Evolutionary conservation across 305 asterid genomes (phyloP), one percentile per base, ranked within the genome.

Genomic region (Rubia occidens): DNA sequence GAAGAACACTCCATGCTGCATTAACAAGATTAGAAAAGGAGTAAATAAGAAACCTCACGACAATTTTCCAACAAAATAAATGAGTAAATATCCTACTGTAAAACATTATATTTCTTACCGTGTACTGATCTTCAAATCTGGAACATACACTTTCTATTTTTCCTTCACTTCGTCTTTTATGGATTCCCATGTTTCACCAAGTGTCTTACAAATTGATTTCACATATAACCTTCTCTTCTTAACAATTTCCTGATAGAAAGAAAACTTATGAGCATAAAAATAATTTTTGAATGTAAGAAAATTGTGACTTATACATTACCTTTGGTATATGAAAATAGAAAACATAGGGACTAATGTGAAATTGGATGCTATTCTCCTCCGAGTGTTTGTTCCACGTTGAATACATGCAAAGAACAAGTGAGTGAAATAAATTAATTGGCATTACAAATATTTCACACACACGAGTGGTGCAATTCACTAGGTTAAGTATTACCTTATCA

Each of bases 301-400:
- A 32, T 32, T 32, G 35, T 32, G 35, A 32, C 35, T 32, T 32
- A 32, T 32, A 29, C 32, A 29, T 29, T 29, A 29, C 99, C 97
- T 95, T 88, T 73, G 76, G 65, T 66, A 95, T 77, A 63, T 87
- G 95, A 77, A 95, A 89, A 82, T 89, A 90, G 71, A 95, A 86
- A 65, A 75, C 80, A 96, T 96, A 87, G 15, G 94, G 87, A 77
- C 87, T 81, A 42, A 11, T 49, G 47, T 65, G 80, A 64, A 71
- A 71, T 66, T 71, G 75, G 74, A 72, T 67, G 66, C 78, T 26
- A 51, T 80, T 77, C 78, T 71, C 78, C 42, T 74, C 71, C 72
- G 88, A 82, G 79, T 65, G 77, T 80, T 95, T 88, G 76, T 76
- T 75, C 59, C 69, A 68, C 67, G 37, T 47, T 21, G 59, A 65